phyloP scores from a whole-genome alignment of 2,329 filamentous ascomycete species.

The Zymoseptoria ardabiliae region DNA sequence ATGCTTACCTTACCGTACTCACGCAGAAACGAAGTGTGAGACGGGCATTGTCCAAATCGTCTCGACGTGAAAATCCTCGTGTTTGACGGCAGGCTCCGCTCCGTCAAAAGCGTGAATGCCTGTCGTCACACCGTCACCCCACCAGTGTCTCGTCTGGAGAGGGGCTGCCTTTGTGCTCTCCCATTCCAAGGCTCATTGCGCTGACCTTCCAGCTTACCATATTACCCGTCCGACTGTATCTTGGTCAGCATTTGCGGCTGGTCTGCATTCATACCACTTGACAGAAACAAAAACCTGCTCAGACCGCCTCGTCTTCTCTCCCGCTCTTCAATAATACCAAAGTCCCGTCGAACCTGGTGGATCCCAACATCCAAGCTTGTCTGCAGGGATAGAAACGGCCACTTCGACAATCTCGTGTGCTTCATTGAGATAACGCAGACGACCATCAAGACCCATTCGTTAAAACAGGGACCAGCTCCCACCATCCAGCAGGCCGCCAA shows the following conservation, averaged over 20 bases:
- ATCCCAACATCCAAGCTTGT: not conserved
- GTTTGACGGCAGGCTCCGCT: not conserved
- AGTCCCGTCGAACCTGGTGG: not conserved
- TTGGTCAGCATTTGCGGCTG: not conserved
- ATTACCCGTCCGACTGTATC: not conserved
- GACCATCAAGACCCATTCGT: constrained; percentile 11
- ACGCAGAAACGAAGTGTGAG: not conserved
- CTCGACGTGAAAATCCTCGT: not conserved
- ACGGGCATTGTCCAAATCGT: not conserved
- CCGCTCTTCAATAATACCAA: not conserved
- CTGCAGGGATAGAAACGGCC: not conserved
- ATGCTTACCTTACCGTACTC: too few species aligned
- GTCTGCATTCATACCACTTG: not conserved
- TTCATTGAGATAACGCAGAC: not conserved
- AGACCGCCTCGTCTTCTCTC: not conserved
- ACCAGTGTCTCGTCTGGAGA: not conserved
- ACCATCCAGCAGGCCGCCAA: not conserved
- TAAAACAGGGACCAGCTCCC: not conserved
- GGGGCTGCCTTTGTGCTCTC: not conserved
- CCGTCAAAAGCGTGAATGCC: not conserved
- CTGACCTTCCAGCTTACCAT: not conserved
- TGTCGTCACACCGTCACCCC: not conserved
- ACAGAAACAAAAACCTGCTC: not conserved
- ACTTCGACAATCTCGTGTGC: not conserved
- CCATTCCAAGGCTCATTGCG: not conserved